These are phyloP conservation scores for Musa troglodytarum DNA, from an alignment of 176 grass and related monocot genomes.

Conservation along the genomic window DNA sequence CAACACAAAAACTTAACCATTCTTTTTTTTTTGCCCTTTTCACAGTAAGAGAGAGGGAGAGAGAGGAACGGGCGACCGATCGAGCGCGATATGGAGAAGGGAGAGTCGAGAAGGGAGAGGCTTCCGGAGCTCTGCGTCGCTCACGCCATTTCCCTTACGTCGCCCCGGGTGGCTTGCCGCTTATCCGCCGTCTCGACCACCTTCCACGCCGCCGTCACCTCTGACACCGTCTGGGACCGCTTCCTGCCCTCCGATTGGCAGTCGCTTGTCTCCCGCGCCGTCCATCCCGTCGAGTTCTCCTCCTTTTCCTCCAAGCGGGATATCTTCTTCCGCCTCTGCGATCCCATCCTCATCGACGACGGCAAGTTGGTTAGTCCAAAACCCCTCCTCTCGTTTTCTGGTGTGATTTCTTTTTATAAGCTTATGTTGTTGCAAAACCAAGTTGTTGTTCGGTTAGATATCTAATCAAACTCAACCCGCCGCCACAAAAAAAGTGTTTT, in stretches of 20 bases:
- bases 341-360: constrained; percentile 59
- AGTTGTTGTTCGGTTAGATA: no score
- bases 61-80: no score
- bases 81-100: not conserved
- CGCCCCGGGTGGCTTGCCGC: constrained; percentile 47
- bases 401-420: not conserved
- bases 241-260: constrained; percentile 56
- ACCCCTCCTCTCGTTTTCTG: not conserved
- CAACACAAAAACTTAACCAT: no score
- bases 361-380: constrained; percentile 40
- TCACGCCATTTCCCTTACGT: constrained; percentile 61
- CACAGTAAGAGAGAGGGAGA: no score
- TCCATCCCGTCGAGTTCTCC: constrained; percentile 7
- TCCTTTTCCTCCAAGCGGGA: constrained; percentile 52
- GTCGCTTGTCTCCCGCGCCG: constrained; percentile 38
- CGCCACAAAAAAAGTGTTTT: no score
- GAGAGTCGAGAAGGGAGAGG: constrained; percentile 24
- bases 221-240: constrained; percentile 51
- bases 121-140: constrained; percentile 66
- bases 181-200: constrained; percentile 41
- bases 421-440: not conserved
- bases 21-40: no score
- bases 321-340: constrained; percentile 56
- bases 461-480: no score
- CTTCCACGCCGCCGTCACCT: constrained; percentile 47